Conservation (phyloP, 805 yeast species). For the Metschnikowia dekortorum region DNA sequence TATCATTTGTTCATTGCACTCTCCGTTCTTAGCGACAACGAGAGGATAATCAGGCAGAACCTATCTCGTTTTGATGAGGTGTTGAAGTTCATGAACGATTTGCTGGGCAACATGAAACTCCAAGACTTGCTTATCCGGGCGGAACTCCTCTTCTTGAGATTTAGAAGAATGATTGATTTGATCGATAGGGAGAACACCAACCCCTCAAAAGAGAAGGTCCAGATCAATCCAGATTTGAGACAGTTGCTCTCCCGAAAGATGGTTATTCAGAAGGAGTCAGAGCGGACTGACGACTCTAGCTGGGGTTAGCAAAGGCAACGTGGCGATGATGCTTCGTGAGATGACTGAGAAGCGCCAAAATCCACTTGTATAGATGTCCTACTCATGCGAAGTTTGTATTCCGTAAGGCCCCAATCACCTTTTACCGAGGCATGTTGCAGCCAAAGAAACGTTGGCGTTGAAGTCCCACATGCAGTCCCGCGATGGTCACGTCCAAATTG, state of each 20-base stretch:
- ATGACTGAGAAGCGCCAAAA: too few relatives aligned
- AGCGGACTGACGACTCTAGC: constrained; percentile 42
- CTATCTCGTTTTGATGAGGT: constrained; percentile 84
- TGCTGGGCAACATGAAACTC: constrained; percentile 70
- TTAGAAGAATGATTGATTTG: constrained; percentile 72
- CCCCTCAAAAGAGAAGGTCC: constrained; percentile 20
- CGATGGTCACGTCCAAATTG: not conserved
- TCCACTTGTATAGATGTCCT: too few relatives aligned
- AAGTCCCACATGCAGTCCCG: not conserved
- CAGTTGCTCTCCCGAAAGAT: constrained; percentile 55
- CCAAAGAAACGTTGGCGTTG: not conserved
- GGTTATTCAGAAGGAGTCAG: constrained; percentile 59
- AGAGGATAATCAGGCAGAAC: constrained; percentile 69
- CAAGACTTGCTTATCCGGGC: constrained; percentile 78
- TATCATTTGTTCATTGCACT: constrained; percentile 83
- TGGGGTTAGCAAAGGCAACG: constrained; percentile 29
- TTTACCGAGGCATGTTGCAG: not conserved
- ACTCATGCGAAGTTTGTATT: too few relatives aligned
- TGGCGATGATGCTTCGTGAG: too few relatives aligned
- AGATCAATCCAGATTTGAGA: constrained; percentile 52
- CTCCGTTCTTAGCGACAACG: constrained; percentile 85
- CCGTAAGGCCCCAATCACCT: too few relatives aligned
- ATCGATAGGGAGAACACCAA: constrained; percentile 53
- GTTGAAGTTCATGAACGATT: constrained; percentile 86
- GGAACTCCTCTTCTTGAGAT: constrained; percentile 76